Conservation (phyloP, 73 alveolate genomes). For the Paramecium pentaurelia region DNA sequence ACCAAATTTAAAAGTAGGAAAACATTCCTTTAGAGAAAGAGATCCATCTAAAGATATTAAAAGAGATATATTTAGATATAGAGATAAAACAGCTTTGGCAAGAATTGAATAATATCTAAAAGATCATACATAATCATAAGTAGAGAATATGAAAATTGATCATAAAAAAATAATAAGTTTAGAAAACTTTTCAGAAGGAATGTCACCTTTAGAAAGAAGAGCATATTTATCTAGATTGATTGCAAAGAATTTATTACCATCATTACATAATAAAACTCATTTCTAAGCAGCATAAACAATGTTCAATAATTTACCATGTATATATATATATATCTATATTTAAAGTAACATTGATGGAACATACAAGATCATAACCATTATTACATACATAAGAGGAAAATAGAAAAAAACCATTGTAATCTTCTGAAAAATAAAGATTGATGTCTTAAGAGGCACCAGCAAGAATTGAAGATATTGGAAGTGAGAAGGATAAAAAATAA, state of each 20-base stretch:
- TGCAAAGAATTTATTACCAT: conserved; percentile 51
- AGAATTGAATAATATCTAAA: conserved; percentile 52
- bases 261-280: conserved; percentile 56
- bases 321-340: not conserved
- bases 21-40: conserved; percentile 49
- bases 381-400: not conserved
- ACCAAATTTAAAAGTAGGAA: conserved; percentile 47
- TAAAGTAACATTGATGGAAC: conserved; percentile 18
- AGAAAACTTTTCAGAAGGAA: conserved; percentile 48
- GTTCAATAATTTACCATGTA: conserved; percentile 55
- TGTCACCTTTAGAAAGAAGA: conserved; percentile 52
- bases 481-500: not conserved
- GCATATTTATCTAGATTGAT: conserved; percentile 31
- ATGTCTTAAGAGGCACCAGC: not conserved
- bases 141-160: conserved; percentile 40
- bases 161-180: conserved; percentile 21
- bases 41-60: conserved; percentile 33
- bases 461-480: not conserved
- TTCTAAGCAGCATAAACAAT: conserved; percentile 56
- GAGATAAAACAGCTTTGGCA: conserved; percentile 48
- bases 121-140: conserved; percentile 57
- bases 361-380: not conserved
- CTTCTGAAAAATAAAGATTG: not conserved
- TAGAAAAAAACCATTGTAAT: not conserved
- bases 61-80: conserved; percentile 50